Percentiles rank a stretch among this genome's conserved stretches.
Conservation (phyloP, 441 rosid genomes). For the Eruca vesicaria region DNA sequence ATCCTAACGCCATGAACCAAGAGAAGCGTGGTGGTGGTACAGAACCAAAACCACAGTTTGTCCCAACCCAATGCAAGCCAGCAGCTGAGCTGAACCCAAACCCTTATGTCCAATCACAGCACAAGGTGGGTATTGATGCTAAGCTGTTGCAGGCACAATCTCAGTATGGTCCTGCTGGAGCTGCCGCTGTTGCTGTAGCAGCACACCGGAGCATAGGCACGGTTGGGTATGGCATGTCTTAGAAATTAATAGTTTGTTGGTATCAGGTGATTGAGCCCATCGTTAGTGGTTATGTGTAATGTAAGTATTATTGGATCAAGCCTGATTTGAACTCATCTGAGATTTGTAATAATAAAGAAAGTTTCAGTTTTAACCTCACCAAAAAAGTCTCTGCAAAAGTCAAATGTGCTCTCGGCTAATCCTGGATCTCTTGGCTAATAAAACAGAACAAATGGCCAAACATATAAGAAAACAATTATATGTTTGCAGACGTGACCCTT, state of each 20-base stretch:
- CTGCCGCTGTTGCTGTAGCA: slow-evolving; percentile 78
- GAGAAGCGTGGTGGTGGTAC: slow-evolving; percentile 42
- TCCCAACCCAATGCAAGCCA: slow-evolving; percentile 38
- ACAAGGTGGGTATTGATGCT: slow-evolving; percentile 67
- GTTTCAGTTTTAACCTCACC: slow-evolving; percentile 25
- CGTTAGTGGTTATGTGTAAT: slow-evolving; percentile 26
- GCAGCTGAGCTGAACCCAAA: slow-evolving; percentile 49
- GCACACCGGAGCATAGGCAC: slow-evolving; percentile 74
- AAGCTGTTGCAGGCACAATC: slow-evolving; percentile 87
- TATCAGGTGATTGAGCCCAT: slow-evolving; percentile 18
- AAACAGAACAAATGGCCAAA: background rate
- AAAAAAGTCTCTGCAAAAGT: background rate
- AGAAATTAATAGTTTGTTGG: no score
- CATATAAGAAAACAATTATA: no score
- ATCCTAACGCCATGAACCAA: slow-evolving; percentile 41
- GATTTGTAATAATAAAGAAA: slow-evolving; percentile 28
- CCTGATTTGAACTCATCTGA: slow-evolving; percentile 35
- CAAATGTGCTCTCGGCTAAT: no score
- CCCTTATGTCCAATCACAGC: slow-evolving; percentile 59
- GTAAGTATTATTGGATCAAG: slow-evolving; percentile 26
- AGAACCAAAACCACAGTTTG: slow-evolving; percentile 37
- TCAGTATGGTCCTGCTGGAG: slow-evolving; percentile 73
- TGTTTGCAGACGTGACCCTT: slow-evolving; percentile 91
- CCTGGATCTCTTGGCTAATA: background rate
- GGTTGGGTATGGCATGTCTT: slow-evolving; percentile 62